Evolutionary conservation across 495 filamentous ascomycete genomes (phyloP), one percentile per base, ranked within the genome.

Genomic region (Jackrogersella multiformis): DNA sequence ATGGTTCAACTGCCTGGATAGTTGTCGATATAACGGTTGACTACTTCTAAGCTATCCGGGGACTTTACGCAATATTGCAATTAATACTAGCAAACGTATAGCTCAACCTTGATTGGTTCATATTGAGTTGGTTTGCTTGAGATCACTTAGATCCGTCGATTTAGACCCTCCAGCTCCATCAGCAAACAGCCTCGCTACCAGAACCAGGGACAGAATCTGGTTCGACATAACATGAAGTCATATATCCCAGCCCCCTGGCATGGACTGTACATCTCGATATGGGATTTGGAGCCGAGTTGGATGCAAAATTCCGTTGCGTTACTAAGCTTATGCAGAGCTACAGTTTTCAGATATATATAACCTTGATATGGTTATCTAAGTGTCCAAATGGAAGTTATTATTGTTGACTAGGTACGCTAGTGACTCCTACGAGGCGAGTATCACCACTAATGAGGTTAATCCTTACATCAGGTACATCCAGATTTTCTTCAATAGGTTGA

Each of bases 221-320:
- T 66, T 46, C 41, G 58, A 70, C 67, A 35, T 41, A 62, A 62
- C 61, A 35, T 52, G 26, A 45, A 15, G 28, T 24, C n/a, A 38
- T 44, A 38, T 44, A 48, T 39, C 21, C 54, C 34, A 65, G 26
- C 12, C 34, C 53, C 48, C 16, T 58, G 44, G 42, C 28, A 39
- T 45, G 34, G 52, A 21, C 41, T 24, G 0, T 23, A 2, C 12
- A 57, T 39, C 9, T 60, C 13, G 18, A 61, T 52, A 44, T 46
- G 56, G 44, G 45, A 60, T 38, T 55, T 54, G 18, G 26, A 59
- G 52, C 45, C 8, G 39, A 53, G 34, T 39, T 16, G 5, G 15
- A 71, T 60, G 68, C 64, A 68, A 23, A 51, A 13, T 28, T 45
- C 68, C 58, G 58, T 46, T 59, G 15, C 49, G 46, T 35, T 21